Base-by-base conservation (phyloP, 768 basidiomycete species). In the Leucogyrophana mollusca region DNA sequence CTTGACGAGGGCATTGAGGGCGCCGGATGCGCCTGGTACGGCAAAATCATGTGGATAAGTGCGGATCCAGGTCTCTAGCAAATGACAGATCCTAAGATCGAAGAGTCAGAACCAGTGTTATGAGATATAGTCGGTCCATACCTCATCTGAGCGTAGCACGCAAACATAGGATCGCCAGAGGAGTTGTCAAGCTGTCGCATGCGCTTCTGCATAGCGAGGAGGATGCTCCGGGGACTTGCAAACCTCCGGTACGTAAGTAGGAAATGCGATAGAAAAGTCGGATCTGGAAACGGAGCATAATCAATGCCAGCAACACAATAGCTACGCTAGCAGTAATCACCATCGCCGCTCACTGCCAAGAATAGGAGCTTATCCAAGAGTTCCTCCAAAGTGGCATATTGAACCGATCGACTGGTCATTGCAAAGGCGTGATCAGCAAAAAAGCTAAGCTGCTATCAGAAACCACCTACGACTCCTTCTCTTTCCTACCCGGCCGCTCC, bases 141-240 rank as follows among this genome's bases (percentile, higher is more conserved):
- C 90, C 85, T 81, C 88, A 92, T 90, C 61, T 93, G 90, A 6
- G 87, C 89, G 65, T 85, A 92, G 56, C 83, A 87, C 7, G 88
- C 87, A 65, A 92, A 87, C 80, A 91, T 85, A 1, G 86, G 85
- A 68, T 93, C 89, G 6, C 81, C 80, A 10, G 78, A 76, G 14
- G 84, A 79, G 44, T 78, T 78, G 57, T 87, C 85, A 11, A 93
- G 70, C 52, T 85, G 80, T 25, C 86, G 80, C 78, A 92, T 85
- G 38, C 88, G 82, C 59, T 90, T 87, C 64, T 91, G 87, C 85
- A 94, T 90, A 4, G 88, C 85, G 36, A 91, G 72, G n/a, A 94
- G 71, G 14, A 94, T 70, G 47, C 77, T 84, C 34, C 90, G 80
- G 7, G 90, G 90, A 25, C 77, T 85, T 32, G 89, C 78, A 61